These are phyloP conservation scores for Rhizopogon salebrosus DNA, from an alignment of 768 basidiomycete genomes.

Conservation along the genomic window DNA sequence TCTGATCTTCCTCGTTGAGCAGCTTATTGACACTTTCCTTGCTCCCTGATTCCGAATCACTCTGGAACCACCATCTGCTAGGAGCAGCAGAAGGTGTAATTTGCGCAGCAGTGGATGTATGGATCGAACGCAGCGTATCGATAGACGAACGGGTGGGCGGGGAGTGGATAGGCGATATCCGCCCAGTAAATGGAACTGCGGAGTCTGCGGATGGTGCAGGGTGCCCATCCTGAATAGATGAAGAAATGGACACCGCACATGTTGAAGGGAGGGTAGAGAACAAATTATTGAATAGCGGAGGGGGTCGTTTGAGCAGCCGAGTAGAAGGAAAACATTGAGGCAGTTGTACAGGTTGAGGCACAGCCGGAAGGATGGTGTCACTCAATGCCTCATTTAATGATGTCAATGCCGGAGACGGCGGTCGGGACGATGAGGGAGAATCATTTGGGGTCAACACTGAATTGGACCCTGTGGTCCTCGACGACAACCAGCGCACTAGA, in stretches of 20 bases:
- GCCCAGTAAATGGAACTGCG: conserved; percentile 14
- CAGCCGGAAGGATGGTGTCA: conserved; percentile 33
- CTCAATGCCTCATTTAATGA: conserved; percentile 42
- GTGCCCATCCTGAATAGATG: conserved; percentile 1
- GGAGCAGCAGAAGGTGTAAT: conserved; percentile 16
- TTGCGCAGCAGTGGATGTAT: conserved; percentile 24
- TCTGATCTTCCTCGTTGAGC: conserved; percentile 49
- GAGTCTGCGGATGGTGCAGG: conserved; percentile 9
- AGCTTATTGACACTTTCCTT: conserved; percentile 41
- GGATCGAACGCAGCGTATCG: conserved; percentile 49
- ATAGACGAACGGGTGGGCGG: conserved; percentile 45
- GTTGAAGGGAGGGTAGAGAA: conserved; percentile 61
- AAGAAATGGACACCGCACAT: conserved; percentile 41
- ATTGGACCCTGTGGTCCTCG: not conserved
- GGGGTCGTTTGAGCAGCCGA: conserved; percentile 35
- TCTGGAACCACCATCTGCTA: conserved; percentile 48
- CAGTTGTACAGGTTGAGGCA: conserved; percentile 40
- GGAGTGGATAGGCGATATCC: conserved; percentile 28
- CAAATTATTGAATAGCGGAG: conserved; percentile 49
- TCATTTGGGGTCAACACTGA: not conserved
- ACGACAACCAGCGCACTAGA: conserved; percentile 1
- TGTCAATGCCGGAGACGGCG: conserved; percentile 35
- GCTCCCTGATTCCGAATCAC: conserved; percentile 27
- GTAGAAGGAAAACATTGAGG: conserved; percentile 31
- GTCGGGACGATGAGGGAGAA: conserved; percentile 12